These are phyloP conservation scores for Ceratobasidium sp. DNA, from an alignment of 1,284 basidiomycete species.

Conservation along the genomic window DNA sequence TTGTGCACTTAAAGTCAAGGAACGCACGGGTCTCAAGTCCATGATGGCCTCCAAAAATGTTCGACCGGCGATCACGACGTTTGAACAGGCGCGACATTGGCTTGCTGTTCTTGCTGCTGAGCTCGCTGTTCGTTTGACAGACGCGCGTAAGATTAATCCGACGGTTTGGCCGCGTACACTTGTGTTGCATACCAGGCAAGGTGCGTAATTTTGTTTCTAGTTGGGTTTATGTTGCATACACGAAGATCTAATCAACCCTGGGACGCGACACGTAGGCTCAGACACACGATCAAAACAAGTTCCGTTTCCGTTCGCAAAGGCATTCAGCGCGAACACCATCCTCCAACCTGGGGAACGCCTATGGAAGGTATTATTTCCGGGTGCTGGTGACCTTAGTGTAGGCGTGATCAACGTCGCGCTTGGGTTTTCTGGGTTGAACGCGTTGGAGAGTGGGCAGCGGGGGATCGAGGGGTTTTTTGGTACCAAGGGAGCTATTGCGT, in stretches of 20 bases:
- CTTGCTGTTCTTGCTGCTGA: constrained; percentile 90
- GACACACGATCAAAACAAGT: constrained; percentile 80
- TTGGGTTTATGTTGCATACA: background rate
- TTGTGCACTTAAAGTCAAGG: constrained; percentile 72
- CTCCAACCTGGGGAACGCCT: constrained; percentile 82
- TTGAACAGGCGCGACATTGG: constrained; percentile 87
- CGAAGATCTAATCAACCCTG: constrained; percentile 39
- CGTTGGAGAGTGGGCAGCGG: constrained; percentile 81
- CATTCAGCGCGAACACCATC: constrained; percentile 81
- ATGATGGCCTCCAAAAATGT: constrained; percentile 96
- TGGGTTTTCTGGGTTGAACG: constrained; percentile 85
- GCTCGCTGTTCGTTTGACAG: constrained; percentile 82
- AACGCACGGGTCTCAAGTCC: constrained; percentile 84
- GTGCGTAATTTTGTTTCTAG: constrained; percentile 54
- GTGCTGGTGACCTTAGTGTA: constrained; percentile 55
- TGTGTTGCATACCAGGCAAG: constrained; percentile 78
- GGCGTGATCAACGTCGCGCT: constrained; percentile 81
- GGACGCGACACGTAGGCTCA: constrained; percentile 62
- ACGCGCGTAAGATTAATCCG: constrained; percentile 77
- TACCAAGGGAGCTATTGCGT: constrained; percentile 42
- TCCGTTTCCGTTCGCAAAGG: constrained; percentile 80
- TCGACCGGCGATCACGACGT: constrained; percentile 75
- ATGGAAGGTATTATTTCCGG: constrained; percentile 83
- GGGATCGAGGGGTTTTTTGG: constrained; percentile 88
- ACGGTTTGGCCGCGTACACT: constrained; percentile 94